Evolutionary conservation across 179 eudicot species (phyloP).

Genomic region (Nepenthes alata): DNA sequence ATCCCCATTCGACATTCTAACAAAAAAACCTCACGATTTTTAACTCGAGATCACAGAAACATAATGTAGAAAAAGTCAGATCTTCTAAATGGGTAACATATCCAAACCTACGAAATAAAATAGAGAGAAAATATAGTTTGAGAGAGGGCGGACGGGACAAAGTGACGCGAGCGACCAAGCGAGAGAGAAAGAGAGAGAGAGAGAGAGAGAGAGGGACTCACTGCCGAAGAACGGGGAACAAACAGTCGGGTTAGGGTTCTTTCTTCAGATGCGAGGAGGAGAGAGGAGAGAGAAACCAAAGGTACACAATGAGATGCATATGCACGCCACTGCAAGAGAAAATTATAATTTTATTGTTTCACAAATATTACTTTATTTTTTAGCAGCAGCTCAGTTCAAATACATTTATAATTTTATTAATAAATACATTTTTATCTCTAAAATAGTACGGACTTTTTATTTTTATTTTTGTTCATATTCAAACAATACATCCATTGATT

Average conservation of each 20-base stretch:
- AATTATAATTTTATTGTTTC: too few relatives aligned
- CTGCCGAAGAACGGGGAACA: slow-evolving; percentile 23
- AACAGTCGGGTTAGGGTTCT: slow-evolving; percentile 16
- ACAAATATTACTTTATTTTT: too few relatives aligned
- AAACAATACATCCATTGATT: too few relatives aligned
- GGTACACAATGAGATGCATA: slow-evolving; percentile 1
- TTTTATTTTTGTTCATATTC: too few relatives aligned
- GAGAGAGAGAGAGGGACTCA: slow-evolving; percentile 12
- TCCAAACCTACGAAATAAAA: slow-evolving; percentile 11
- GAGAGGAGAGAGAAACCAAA: not conserved
- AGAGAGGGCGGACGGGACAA: not conserved
- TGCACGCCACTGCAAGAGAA: too few relatives aligned
- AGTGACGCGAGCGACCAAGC: not conserved
- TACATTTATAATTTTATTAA: too few relatives aligned
- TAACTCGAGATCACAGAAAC: slow-evolving; percentile 10
- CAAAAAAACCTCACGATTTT: not conserved
- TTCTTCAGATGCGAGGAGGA: slow-evolving; percentile 15
- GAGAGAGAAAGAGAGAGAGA: not conserved
- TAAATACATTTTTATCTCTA: too few relatives aligned
- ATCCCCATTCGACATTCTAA: not conserved
- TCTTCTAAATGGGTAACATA: slow-evolving; percentile 3
- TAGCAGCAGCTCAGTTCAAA: too few relatives aligned
- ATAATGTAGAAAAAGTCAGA: not conserved
- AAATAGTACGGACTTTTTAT: too few relatives aligned
- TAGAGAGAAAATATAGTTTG: not conserved